Evolutionary conservation across 768 basidiomycete genomes (phyloP).

Genomic region (Russula dissimulans): DNA sequence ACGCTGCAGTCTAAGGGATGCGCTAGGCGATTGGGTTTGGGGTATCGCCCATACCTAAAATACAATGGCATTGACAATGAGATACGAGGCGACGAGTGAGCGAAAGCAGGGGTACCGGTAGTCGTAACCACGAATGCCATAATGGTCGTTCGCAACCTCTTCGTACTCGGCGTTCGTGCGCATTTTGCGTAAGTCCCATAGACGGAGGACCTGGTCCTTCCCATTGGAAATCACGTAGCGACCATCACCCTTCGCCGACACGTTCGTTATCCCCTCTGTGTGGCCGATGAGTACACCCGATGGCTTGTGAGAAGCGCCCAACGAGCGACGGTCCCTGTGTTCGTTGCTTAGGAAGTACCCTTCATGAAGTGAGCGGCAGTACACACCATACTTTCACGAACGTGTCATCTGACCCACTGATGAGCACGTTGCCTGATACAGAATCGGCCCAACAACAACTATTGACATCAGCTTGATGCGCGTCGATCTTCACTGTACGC

Average conservation of each 20-base stretch:
- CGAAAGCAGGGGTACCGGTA: constrained; percentile 53
- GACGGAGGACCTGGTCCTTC: constrained; percentile 84
- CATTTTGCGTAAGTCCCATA: constrained; percentile 97
- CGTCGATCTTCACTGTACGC: constrained; percentile 76
- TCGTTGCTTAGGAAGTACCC: neutral
- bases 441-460: constrained; percentile 95
- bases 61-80: neutral
- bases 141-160: constrained; percentile 36
- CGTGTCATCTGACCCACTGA: constrained; percentile 92
- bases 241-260: constrained; percentile 93
- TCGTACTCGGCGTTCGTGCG: constrained; percentile 62
- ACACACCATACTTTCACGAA: constrained; percentile 91
- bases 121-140: constrained; percentile 59
- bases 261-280: constrained; percentile 91
- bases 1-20: constrained; percentile 91
- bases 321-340: constrained; percentile 43
- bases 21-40: constrained; percentile 46
- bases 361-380: neutral
- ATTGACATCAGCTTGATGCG: constrained; percentile 88
- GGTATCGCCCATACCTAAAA: constrained; percentile 54
- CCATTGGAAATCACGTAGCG: constrained; percentile 93
- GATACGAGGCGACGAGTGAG: neutral
- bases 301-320: constrained; percentile 51
- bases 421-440: constrained; percentile 84
- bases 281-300: constrained; percentile 93